phyloP scores from a whole-genome alignment of 2,329 filamentous ascomycete genomes.

The Penicillium sp. region DNA sequence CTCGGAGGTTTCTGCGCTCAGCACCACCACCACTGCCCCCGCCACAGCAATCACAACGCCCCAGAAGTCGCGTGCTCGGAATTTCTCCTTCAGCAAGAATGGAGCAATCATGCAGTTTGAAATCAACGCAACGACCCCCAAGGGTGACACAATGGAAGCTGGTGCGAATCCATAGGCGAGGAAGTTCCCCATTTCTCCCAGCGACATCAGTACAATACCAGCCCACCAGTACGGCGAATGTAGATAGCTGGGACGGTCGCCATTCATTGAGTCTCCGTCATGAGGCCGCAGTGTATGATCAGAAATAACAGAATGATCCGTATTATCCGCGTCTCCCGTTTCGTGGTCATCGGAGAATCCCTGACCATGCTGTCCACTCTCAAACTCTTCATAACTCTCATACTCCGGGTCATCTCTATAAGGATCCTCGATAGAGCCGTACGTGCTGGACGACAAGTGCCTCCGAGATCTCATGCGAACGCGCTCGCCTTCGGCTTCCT shows the following conservation, averaged over 20 bases:
- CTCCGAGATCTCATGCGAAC: conserved; percentile 40
- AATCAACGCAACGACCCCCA: conserved; percentile 93
- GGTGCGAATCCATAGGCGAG: conserved; percentile 96
- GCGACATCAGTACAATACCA: conserved; percentile 84
- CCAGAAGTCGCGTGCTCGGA: conserved; percentile 77
- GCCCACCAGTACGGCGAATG: conserved; percentile 94
- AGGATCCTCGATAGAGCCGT: conserved; percentile 40
- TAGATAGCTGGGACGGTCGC: conserved; percentile 68
- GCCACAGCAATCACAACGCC: conserved; percentile 83
- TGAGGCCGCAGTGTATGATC: conserved; percentile 29
- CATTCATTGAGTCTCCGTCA: conserved; percentile 24
- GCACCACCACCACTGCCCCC: conserved; percentile 86
- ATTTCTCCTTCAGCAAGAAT: conserved; percentile 85
- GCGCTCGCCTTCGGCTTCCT: conserved; percentile 60
- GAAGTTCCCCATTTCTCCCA: conserved; percentile 95
- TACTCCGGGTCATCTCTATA: conserved; percentile 15
- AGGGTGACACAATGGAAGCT: conserved; percentile 91
- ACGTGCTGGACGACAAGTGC: conserved; percentile 25
- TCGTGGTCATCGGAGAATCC: conserved; percentile 3
- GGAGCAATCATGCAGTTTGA: conserved; percentile 97
- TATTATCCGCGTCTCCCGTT: conserved; percentile 23
- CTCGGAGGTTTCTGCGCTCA: conserved; percentile 85
- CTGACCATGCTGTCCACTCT: conserved; percentile 4
- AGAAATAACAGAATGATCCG: conserved; percentile 33
- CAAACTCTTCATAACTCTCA: background rate